Evolutionary conservation across 2,329 filamentous ascomycete species (phyloP), one percentile per base, ranked within the genome.

Genomic region (Chlorencoelia australis): DNA sequence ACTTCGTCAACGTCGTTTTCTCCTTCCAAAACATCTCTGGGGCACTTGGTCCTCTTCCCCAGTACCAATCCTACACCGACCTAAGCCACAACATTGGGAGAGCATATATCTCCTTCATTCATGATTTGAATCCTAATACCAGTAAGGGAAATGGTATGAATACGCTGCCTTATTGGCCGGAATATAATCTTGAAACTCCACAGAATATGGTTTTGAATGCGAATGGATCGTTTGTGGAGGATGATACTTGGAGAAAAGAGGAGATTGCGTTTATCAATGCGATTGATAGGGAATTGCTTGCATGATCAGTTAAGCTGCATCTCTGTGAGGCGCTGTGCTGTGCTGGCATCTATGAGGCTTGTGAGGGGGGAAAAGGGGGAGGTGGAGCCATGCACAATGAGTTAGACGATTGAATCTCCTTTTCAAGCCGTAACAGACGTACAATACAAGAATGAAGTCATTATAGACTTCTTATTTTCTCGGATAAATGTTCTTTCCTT

Each of bases 11-110:
- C 32, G 66, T 68, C 1, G 64, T 65, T 2, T 70, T 65, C 47
- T 64, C 59, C 42, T 69, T 71, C 48, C 64, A 69, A 47, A 69
- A 70, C 37, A 66, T 68, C 30, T 61, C 59, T 1, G 66, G 66
- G 0, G 41, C 62, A 16, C 50, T 69, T n/a, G 66, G 66, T 0
- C 60, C 66, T 0, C 58, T 65, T 15, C 65, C 66, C 0, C 42
- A 58, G 33, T 64, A 59, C 20, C 61, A 66, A 30, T 54, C 49
- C 15, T 59, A 67, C 27, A 44, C 41, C 0, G 26, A 39, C 13
- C 30, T 58, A 11, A 49, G 45, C n/a, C 43, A 40, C 6, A 41
- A 42, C 7, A 51, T 52, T 15, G 49, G 50, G 5, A 37, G 30
- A 30, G 41, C 49, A 1, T 53, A 48, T 13, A 46, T 51, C 5